A percentile compares a stretch with the other conserved stretches of the same genome.
phyloP scores from a whole-genome alignment of 345 rosid species.

The Eucalyptus albens region DNA sequence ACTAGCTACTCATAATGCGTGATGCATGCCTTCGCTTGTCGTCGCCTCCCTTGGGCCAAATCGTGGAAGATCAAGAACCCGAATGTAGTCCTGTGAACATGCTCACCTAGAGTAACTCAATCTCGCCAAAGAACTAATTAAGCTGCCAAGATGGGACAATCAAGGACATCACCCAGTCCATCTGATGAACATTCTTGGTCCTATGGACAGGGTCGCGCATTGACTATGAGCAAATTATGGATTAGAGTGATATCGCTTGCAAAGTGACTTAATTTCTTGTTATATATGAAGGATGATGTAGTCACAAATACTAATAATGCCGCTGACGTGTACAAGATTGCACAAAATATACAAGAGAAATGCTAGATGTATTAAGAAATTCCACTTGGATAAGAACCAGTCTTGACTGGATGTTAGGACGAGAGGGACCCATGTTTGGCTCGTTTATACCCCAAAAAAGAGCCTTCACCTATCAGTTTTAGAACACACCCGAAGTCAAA shows the following conservation, averaged over 20 bases:
- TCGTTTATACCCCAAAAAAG: neutral
- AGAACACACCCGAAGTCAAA: neutral
- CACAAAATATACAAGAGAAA: neutral
- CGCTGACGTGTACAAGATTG: neutral
- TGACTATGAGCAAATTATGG: accelerated
- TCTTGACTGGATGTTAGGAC: neutral
- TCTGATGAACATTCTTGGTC: neutral
- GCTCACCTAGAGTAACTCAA: neutral
- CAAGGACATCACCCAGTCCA: neutral
- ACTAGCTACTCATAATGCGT: neutral
- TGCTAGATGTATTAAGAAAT: neutral
- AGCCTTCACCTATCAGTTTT: neutral
- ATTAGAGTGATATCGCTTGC: neutral
- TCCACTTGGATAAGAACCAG: neutral
- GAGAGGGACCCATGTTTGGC: neutral
- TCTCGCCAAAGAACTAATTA: neutral
- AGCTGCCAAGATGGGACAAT: neutral
- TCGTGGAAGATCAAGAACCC: neutral
- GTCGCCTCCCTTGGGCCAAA: neutral
- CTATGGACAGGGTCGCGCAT: neutral
- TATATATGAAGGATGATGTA: neutral
- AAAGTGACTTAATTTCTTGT: neutral
- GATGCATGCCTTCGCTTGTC: neutral
- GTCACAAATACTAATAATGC: neutral
- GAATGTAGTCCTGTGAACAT: neutral